These are phyloP conservation scores for Plasmodium knowlesi DNA, from an alignment of 169 alveolate species.

Conservation along the genomic window DNA sequence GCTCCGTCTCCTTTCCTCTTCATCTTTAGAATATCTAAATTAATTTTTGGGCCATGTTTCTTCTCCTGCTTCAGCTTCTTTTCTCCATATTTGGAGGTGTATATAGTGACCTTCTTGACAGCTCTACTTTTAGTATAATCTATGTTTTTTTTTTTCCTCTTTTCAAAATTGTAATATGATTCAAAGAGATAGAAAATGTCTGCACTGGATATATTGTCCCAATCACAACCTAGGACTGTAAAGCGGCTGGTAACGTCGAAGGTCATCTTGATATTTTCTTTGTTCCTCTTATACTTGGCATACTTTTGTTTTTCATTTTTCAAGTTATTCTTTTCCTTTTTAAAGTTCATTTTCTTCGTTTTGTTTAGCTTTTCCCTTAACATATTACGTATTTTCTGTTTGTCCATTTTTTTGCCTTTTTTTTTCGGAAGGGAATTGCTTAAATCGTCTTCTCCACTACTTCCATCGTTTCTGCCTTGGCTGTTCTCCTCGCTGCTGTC, in stretches of 20 bases:
- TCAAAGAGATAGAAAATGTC: slow-evolving; percentile 94
- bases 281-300: slow-evolving; percentile 37
- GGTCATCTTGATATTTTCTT: slow-evolving; percentile 50
- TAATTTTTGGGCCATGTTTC: slow-evolving; percentile 92
- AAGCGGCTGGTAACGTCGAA: slow-evolving; percentile 89
- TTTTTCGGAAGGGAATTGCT: neutral
- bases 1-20: slow-evolving; percentile 21
- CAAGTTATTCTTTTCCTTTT: slow-evolving; percentile 54
- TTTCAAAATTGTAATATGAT: slow-evolving; percentile 85
- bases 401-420: slow-evolving; percentile 32
- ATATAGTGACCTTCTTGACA: slow-evolving; percentile 91
- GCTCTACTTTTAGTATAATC: slow-evolving; percentile 84
- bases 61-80: slow-evolving; percentile 93
- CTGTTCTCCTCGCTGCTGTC: neutral
- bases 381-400: neutral
- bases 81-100: slow-evolving; percentile 95
- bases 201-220: slow-evolving; percentile 95
- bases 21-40: neutral
- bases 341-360: slow-evolving; percentile 31
- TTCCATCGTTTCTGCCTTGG: neutral
- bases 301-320: neutral
- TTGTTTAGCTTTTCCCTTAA: slow-evolving; percentile 6
- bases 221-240: slow-evolving; percentile 97
- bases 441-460: neutral
- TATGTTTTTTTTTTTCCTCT: slow-evolving; percentile 76